Conservation (phyloP, 305 asterid species). For the Fraxinus baroniana region DNA sequence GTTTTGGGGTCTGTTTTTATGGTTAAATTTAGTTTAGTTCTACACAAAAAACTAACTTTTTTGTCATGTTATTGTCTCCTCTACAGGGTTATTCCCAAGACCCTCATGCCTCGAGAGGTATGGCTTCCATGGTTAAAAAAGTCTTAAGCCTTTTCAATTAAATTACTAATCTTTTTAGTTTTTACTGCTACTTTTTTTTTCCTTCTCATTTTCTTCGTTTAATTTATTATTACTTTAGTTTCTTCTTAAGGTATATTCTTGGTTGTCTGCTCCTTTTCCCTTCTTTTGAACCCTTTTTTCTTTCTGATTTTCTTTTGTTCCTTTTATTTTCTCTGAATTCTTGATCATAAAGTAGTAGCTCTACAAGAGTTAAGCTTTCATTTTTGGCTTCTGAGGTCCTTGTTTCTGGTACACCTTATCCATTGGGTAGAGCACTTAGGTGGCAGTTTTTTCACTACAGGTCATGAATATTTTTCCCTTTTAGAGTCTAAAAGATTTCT, state of each 20-base stretch:
- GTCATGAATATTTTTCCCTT: slow-evolving; percentile 1
- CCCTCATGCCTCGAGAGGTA: slow-evolving; percentile 71
- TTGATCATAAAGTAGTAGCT: not conserved
- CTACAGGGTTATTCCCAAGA: slow-evolving; percentile 65
- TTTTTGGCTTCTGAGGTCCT: slow-evolving; percentile 10
- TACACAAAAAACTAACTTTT: slow-evolving; percentile 17
- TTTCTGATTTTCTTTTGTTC: not conserved
- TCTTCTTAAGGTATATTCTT: slow-evolving; percentile 15
- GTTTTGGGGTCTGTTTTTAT: not conserved
- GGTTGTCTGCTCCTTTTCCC: not conserved
- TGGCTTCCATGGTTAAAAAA: slow-evolving; percentile 26
- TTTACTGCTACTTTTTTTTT: slow-evolving; percentile 18
- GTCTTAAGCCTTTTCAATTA: slow-evolving; percentile 30
- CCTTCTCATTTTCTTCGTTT: not conserved
- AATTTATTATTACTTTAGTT: not conserved
- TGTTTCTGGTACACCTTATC: slow-evolving; percentile 48
- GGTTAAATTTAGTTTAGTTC: not conserved
- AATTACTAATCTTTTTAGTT: slow-evolving; percentile 13
- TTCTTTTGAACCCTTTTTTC: not conserved
- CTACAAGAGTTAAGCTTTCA: not conserved
- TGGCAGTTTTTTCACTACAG: not conserved
- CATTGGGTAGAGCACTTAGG: slow-evolving; percentile 1
- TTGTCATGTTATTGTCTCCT: slow-evolving; percentile 49
- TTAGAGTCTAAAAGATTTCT: slow-evolving; percentile 14
- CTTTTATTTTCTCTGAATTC: not conserved